Conservation (phyloP, 202 grass and related monocot species). For the Schoenoplectus triqueter region DNA sequence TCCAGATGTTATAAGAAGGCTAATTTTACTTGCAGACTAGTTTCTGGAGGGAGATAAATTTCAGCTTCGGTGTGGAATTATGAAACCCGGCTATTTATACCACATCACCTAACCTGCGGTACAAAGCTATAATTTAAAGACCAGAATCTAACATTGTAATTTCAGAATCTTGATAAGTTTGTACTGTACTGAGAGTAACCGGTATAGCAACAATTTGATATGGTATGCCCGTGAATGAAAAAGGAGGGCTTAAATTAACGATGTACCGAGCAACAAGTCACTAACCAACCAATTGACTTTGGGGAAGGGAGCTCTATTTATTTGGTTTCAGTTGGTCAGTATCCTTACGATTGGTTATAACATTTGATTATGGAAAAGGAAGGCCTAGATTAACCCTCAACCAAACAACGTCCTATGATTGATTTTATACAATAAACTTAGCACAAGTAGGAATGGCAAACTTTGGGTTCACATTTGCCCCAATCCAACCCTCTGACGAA, state of each 20-base stretch:
- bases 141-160: not conserved
- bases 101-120: constrained; percentile 79
- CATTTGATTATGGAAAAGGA: not conserved
- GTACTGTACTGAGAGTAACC: not conserved
- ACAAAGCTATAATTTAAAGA: constrained; percentile 60
- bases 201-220: not conserved
- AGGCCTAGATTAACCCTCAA: too few relatives aligned
- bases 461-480: constrained; percentile 74
- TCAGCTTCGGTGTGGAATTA: constrained; percentile 83
- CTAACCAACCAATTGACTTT: not conserved
- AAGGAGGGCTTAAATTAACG: not conserved
- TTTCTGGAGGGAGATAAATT: constrained; percentile 60
- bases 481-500: constrained; percentile 95
- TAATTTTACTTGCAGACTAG: too few relatives aligned
- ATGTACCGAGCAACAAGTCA: not conserved
- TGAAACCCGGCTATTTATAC: constrained; percentile 70
- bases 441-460: constrained; percentile 24
- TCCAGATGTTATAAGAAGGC: too few relatives aligned
- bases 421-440: not conserved
- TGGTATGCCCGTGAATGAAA: not conserved
- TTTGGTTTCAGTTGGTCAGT: not conserved
- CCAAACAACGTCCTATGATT: not conserved
- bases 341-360: not conserved
- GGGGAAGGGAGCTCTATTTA: not conserved
- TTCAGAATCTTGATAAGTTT: not conserved